Evolutionary conservation across 768 basidiomycete genomes (phyloP).

Genomic region (Leccinum sublutescens): DNA sequence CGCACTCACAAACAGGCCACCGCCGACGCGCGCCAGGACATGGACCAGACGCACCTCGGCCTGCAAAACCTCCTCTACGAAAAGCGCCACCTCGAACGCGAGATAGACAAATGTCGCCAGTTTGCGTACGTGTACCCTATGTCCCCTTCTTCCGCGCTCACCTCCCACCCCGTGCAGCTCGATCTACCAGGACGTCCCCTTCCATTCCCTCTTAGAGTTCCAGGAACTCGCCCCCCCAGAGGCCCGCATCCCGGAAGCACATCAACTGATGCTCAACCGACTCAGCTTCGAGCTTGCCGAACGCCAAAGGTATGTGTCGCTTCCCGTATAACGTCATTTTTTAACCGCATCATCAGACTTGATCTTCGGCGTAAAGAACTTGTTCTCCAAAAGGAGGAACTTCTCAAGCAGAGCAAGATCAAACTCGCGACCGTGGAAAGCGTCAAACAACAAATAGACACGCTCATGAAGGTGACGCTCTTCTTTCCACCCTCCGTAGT

Average conservation of each 20-base stretch:
- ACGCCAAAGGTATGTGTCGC: conserved; percentile 67
- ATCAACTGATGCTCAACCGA: conserved; percentile 85
- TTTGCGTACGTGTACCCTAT: conserved; percentile 63
- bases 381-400: conserved; percentile 66
- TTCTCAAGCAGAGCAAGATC: conserved; percentile 77
- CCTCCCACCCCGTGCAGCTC: conserved; percentile 47
- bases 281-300: conserved; percentile 85
- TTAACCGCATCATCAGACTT: conserved; percentile 45
- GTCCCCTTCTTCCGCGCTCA: background rate
- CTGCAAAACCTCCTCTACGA: conserved; percentile 88
- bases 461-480: conserved; percentile 61
- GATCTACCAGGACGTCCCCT: conserved; percentile 82
- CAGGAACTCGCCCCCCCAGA: conserved; percentile 64
- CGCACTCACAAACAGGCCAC: conserved; percentile 72
- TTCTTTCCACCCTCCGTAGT: conserved; percentile 6
- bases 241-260: conserved; percentile 62
- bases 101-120: conserved; percentile 90
- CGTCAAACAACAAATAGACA: conserved; percentile 76
- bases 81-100: conserved; percentile 84
- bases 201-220: conserved; percentile 72
- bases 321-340: conserved; percentile 1
- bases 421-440: conserved; percentile 71
- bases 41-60: conserved; percentile 87
- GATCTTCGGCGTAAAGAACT: conserved; percentile 72
- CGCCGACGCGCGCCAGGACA: conserved; percentile 73